phyloP scores from a whole-genome alignment of 148 eudicot species.

The Vaccinium vitisidaea region DNA sequence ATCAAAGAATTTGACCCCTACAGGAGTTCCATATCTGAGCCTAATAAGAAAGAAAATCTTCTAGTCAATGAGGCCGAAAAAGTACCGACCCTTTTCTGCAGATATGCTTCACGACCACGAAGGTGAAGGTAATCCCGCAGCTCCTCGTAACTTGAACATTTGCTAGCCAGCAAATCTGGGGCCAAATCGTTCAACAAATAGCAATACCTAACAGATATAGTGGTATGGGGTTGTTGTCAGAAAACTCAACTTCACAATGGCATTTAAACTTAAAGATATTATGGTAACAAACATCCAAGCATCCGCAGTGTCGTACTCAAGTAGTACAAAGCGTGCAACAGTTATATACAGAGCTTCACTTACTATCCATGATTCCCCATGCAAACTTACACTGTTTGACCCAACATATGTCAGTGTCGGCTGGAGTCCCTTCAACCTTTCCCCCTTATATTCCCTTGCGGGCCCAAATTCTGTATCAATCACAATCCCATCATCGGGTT shows the following conservation, averaged over 20 bases:
- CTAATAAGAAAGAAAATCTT: background rate
- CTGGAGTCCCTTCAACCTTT: background rate
- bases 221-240: background rate
- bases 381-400: background rate
- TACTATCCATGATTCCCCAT: background rate
- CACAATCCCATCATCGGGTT: background rate
- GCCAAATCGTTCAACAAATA: constrained; percentile 82
- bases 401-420: background rate
- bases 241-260: background rate
- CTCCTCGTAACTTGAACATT: constrained; percentile 69
- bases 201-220: constrained; percentile 69
- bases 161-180: constrained; percentile 60
- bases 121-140: constrained; percentile 65
- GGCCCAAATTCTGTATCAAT: background rate
- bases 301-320: background rate
- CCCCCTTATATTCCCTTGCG: too few relatives aligned
- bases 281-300: background rate
- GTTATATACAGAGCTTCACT: background rate
- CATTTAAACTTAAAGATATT: background rate
- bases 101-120: constrained; percentile 91
- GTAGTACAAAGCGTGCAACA: background rate
- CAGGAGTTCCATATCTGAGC: background rate
- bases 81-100: constrained; percentile 68
- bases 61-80: background rate
- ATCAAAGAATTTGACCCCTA: background rate